Evolutionary conservation across 148 eudicot species (phyloP), one percentile per base, ranked within the genome.

Genomic region (Cornus florida): DNA sequence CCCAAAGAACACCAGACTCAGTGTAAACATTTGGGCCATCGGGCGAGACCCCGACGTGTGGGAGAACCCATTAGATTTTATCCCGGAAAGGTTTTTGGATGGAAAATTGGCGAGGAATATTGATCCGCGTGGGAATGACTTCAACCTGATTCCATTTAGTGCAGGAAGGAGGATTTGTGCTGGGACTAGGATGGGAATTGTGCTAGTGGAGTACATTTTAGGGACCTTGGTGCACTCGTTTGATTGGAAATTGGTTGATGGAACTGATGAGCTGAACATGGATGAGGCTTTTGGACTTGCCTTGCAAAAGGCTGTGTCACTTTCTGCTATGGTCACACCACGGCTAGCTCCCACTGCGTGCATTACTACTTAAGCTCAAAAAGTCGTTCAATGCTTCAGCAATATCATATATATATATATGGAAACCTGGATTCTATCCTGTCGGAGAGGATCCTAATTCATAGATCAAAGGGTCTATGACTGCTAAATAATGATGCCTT

Each of bases 141-240:
- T 78, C 24, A 82, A 86, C 72, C 76, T 88, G 0, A 79, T 88
- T 28, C 90, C 90, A 1, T 87, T 87, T 22, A 86, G 90, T 6
- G 76, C 90, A 0, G 90, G 90, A 39, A 81, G 90, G 39, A 87
- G 90, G 76, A 86, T 88, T 2, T 88, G 90, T 72, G 88, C 82
- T 0, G 90, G 88, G n/a, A 71, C 72, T 39, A 76, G 87, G 23
- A 75, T 87, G 78, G 90, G 86, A 46, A 60, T 82, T 22, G 70
- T 69, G 72, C 59, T 85, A 75, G 82, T 83, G 23, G 83, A 85
- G 71, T 79, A 73, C 56, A 79, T 85, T 13, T 28, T 83, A 67
- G 88, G 83, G 5, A 75, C 82, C 23, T 62, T 86, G 80, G 75
- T 86, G 22, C 86, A 83, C 69, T 78, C 82, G 1, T 88, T 85